phyloP scores from a whole-genome alignment of 805 yeast genomes.

The Candida silvicultrix region DNA sequence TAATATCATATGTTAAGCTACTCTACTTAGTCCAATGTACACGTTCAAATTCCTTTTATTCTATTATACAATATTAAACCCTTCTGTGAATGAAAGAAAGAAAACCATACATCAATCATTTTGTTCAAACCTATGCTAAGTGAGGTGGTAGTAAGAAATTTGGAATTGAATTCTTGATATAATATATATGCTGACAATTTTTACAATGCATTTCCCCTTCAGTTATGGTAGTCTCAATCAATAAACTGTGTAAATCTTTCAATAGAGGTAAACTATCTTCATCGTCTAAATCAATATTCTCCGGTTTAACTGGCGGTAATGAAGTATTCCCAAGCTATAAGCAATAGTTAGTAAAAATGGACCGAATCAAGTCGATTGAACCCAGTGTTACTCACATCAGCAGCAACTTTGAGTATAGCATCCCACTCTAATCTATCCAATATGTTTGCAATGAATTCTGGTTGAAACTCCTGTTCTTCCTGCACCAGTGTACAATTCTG shows the following conservation, averaged over 20 bases:
- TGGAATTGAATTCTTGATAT: constrained; percentile 90
- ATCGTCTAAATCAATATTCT: constrained; percentile 16
- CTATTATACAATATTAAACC: too few species aligned
- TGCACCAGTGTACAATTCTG: constrained; percentile 64
- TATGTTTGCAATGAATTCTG: constrained; percentile 72
- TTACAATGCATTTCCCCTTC: constrained; percentile 89
- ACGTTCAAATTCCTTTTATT: too few species aligned
- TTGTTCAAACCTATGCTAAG: constrained; percentile 41
- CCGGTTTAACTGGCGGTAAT: constrained; percentile 59
- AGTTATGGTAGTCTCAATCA: constrained; percentile 78
- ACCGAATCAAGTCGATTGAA: too few species aligned
- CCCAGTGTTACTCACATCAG: constrained; percentile 57
- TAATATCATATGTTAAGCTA: too few species aligned
- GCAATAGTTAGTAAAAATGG: neutral
- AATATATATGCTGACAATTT: constrained; percentile 81
- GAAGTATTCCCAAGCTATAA: constrained; percentile 48
- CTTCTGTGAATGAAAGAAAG: too few species aligned
- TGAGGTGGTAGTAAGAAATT: constrained; percentile 94
- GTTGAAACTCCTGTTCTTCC: constrained; percentile 70
- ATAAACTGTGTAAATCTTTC: constrained; percentile 67
- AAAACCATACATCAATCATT: neutral
- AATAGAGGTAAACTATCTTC: constrained; percentile 46
- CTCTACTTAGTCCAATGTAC: too few species aligned
- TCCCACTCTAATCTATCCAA: constrained; percentile 84
- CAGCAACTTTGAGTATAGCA: constrained; percentile 73